Conservation (phyloP, 2,329 filamentous ascomycete genomes). For the Pseudocercospora crystallina region DNA sequence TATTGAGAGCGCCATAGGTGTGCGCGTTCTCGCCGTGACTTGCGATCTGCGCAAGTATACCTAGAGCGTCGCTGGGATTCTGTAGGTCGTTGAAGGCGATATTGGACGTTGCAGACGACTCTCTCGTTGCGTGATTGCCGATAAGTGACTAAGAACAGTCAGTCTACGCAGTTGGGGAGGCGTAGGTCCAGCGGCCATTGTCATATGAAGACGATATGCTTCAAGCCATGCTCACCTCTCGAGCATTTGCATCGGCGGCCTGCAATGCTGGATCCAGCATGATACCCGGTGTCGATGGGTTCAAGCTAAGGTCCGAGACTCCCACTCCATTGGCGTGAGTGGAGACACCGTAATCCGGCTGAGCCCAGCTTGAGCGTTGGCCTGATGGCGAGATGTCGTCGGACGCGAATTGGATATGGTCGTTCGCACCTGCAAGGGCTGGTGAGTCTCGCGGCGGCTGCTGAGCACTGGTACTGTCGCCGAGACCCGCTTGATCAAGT, state of each 20-base stretch:
- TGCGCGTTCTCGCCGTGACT: conserved; percentile 31
- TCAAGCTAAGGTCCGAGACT: conserved; percentile 10
- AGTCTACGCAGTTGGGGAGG: conserved; percentile 1
- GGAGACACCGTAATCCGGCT: conserved; percentile 7
- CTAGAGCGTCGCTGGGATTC: conserved; percentile 51
- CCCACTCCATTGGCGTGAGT: conserved; percentile 6
- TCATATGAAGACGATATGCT: no score
- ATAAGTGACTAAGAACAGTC: conserved; percentile 10
- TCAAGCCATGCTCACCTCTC: conserved; percentile 8
- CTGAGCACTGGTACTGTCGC: conserved; percentile 28
- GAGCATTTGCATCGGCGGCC: conserved; percentile 22
- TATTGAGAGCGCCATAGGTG: background rate
- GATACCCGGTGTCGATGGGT: conserved; percentile 25
- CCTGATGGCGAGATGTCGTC: conserved; percentile 8
- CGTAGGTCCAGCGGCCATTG: no score
- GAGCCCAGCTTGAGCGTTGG: conserved; percentile 9
- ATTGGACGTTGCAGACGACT: conserved; percentile 32
- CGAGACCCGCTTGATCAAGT: conserved; percentile 29
- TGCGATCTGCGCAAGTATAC: conserved; percentile 50
- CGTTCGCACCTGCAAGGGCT: conserved; percentile 31
- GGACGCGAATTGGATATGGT: conserved; percentile 24
- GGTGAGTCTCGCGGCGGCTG: conserved; percentile 11
- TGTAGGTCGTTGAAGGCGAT: conserved; percentile 45
- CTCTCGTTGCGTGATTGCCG: conserved; percentile 22
- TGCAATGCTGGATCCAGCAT: conserved; percentile 34